Percentiles rank a stretch among this genome's conserved stretches.
Evolutionary conservation across 208 protist genomes (phyloP).

Genomic region (Entamoeba histolytica): DNA sequence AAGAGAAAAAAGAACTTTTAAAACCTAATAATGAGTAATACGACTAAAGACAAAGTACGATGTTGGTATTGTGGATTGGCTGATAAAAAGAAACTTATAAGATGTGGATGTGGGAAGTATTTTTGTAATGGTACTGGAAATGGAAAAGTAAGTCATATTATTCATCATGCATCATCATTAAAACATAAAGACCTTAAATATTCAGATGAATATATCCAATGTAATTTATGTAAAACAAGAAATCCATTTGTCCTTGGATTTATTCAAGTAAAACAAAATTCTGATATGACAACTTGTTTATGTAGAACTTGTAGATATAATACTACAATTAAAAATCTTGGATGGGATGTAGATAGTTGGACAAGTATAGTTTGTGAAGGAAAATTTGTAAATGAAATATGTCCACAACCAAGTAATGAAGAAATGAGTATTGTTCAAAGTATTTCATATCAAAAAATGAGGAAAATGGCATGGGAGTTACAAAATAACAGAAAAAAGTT

Average conservation of each 20-base stretch:
- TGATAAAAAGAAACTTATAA: not conserved
- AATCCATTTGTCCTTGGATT: slow-evolving; percentile 71
- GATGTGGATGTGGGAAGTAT: not conserved
- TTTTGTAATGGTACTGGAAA: slow-evolving; percentile 3
- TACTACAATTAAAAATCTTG: not conserved
- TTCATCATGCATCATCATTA: slow-evolving; percentile 60
- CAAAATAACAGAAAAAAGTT: slow-evolving; percentile 41
- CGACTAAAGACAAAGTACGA: not conserved
- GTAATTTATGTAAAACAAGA: slow-evolving; percentile 49
- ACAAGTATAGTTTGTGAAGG: slow-evolving; percentile 50
- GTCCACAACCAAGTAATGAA: not conserved
- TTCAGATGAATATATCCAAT: slow-evolving; percentile 66
- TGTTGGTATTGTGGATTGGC: not conserved
- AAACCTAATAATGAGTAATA: not conserved
- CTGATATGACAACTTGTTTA: slow-evolving; percentile 67
- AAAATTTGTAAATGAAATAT: not conserved
- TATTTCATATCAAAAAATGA: slow-evolving; percentile 47
- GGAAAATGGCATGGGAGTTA: slow-evolving; percentile 64
- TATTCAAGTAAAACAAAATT: slow-evolving; percentile 64
- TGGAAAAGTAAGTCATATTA: slow-evolving; percentile 48
- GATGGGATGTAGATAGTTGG: slow-evolving; percentile 63
- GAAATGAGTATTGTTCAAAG: not conserved
- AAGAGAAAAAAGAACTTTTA: not conserved
- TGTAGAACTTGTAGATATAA: slow-evolving; percentile 39
- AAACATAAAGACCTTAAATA: slow-evolving; percentile 58